Percentiles rank a stretch among this genome's conserved stretches.
Evolutionary conservation across 345 rosid species (phyloP).

Genomic region (Limnanthes douglasii): DNA sequence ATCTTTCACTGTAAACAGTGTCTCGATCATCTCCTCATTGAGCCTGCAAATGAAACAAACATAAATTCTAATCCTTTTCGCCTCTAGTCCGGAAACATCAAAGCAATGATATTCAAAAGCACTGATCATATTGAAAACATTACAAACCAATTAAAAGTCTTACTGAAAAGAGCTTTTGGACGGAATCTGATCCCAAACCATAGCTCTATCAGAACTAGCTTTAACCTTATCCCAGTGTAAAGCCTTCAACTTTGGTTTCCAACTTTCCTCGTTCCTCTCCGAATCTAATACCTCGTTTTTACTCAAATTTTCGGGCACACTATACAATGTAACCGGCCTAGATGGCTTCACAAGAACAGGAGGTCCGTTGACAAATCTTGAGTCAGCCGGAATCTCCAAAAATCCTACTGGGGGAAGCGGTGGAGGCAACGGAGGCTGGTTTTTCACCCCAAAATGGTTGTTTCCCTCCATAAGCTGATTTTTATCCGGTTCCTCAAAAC

Average conservation of each 20-base stretch:
- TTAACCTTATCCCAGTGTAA: conserved; percentile 98
- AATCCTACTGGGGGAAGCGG: conserved; percentile 46
- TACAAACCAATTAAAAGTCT: conserved; percentile 13
- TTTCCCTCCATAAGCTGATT: not conserved
- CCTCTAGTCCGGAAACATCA: conserved; percentile 2
- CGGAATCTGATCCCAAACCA: conserved; percentile 94
- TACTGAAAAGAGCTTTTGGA: conserved; percentile 92
- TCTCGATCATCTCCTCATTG: conserved; percentile 97
- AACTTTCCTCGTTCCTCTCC: conserved; percentile 32
- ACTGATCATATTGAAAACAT: not conserved
- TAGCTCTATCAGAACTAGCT: conserved; percentile 78
- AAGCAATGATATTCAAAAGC: not conserved
- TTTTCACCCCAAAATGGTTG: conserved; percentile 11
- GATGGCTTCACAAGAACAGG: conserved; percentile 27
- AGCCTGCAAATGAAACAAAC: conserved; percentile 30
- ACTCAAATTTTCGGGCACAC: conserved; percentile 1
- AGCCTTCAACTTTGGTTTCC: conserved; percentile 71
- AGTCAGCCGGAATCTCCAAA: conserved; percentile 29
- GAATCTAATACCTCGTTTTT: conserved; percentile 8
- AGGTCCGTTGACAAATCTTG: conserved; percentile 8
- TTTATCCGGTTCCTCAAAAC: conserved; percentile 2
- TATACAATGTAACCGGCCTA: conserved; percentile 16
- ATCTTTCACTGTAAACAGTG: conserved; percentile 54
- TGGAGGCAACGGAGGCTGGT: conserved; percentile 62
- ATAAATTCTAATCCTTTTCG: conserved; percentile 7